These are phyloP conservation scores for Physcia stellaris DNA, from an alignment of 495 filamentous ascomycete species.

Conservation along the genomic window DNA sequence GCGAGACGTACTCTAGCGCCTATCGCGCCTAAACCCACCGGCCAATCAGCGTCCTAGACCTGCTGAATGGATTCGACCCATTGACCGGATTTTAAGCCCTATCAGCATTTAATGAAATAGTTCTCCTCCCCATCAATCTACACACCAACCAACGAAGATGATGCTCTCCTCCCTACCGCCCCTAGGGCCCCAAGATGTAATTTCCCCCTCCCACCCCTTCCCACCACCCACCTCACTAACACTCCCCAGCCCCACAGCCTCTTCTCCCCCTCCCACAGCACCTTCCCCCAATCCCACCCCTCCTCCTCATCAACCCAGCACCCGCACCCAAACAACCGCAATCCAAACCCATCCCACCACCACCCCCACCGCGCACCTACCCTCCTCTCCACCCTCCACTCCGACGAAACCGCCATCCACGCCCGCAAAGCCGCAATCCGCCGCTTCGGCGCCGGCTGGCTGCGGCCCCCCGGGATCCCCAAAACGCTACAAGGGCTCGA, in stretches of 20 bases:
- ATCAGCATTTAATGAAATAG: no score
- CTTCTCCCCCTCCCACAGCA: conserved; percentile 4
- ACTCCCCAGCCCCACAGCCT: conserved; percentile 52
- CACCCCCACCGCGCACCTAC: conserved; percentile 17
- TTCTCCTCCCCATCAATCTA: neutral
- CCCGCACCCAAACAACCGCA: conserved; percentile 12
- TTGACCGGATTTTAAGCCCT: no score
- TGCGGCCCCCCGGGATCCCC: conserved; percentile 58
- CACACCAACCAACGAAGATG: neutral
- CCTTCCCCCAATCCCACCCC: conserved; percentile 57
- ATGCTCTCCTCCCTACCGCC: conserved; percentile 61
- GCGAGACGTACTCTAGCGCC: no score
- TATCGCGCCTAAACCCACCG: no score
- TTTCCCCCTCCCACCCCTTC: neutral
- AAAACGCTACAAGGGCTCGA: conserved; percentile 67
- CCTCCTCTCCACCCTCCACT: conserved; percentile 43
- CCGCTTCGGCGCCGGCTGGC: conserved; percentile 65
- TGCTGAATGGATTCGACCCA: no score
- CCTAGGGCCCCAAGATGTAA: conserved; percentile 58
- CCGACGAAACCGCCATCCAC: conserved; percentile 55
- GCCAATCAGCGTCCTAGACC: no score
- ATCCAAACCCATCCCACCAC: conserved; percentile 13
- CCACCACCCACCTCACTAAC: conserved; percentile 40
- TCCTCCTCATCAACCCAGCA: conserved; percentile 36
- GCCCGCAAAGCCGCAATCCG: conserved; percentile 57